Base-by-base conservation (phyloP, 306 rosid species). In the Prunus padus region DNA sequence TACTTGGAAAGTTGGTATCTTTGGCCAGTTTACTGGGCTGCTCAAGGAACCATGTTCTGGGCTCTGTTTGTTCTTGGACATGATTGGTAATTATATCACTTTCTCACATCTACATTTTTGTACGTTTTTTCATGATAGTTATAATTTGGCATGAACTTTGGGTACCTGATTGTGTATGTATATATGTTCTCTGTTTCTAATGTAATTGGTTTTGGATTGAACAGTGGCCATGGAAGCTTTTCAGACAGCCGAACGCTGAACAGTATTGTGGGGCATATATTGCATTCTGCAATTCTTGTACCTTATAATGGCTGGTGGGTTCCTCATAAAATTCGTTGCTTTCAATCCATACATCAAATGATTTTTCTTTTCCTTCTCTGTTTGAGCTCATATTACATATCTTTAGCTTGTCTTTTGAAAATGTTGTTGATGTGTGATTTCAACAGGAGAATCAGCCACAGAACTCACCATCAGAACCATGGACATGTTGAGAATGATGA, bases 161-260 rank as follows among this genome's bases (percentile, higher is more conserved):
- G 16, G 10, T 50, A 14, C 56, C 19, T 4, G 56, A 18, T 15
- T 50, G 2, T 50, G 56, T 14, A 50, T 16, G 6, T 16, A 30
- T 54, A 6, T 37, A 37, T 37, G 42, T 42, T 18, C n/a, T 52
- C 40, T 71, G 49, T 33, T 42, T 23, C 54, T 63, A 30, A 51
- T 75, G 65, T 50, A 2, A 13, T 73, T 49, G 16, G 62, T 76
- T 63, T 31, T 45, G 6, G 20, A 51, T 86, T 82, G 59, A 71
- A 76, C 84, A 96, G 98, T 74, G 99, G 99, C 63, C 99, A 96
- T 86, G 99, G 99, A 72, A 96, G 99, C 89, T 96, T 96, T 89
- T 96, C 99, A 19, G 65, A 89, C 84, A 89, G 76, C 72, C 8
- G 81, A 3, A 8, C 4, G 67, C 76, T 96, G 40, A 96, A 92